A percentile compares a stretch with the other conserved stretches of the same genome.
Conservation (phyloP, 345 rosid genomes). For the Euphorbia pulcherrima region DNA sequence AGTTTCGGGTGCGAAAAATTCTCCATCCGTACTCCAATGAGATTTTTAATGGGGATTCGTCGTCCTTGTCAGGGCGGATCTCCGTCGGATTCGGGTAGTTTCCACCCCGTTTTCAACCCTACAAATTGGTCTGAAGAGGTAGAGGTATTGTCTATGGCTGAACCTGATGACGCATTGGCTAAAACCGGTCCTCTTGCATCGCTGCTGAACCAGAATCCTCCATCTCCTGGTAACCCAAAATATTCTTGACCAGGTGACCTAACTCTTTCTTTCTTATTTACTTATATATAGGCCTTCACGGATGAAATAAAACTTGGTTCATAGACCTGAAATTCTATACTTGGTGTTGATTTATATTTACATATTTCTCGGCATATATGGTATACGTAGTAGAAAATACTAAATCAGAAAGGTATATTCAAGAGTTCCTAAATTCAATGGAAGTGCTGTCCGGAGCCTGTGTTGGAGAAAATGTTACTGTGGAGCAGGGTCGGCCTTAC, state of each 20-base stretch:
- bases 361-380: neutral
- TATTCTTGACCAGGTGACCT: slow-evolving; percentile 49
- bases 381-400: neutral
- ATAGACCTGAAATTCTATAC: neutral
- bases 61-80: too few relatives aligned
- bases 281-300: too few relatives aligned
- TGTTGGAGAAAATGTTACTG: neutral
- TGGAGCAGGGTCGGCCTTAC: too few relatives aligned
- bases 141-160: slow-evolving; percentile 46
- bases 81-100: too few relatives aligned
- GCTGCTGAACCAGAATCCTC: slow-evolving; percentile 58
- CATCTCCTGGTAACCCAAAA: slow-evolving; percentile 77
- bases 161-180: slow-evolving; percentile 40
- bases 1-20: too few relatives aligned
- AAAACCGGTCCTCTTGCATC: slow-evolving; percentile 56
- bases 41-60: too few relatives aligned
- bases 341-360: neutral
- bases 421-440: neutral
- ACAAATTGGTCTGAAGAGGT: slow-evolving; percentile 69
- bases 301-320: neutral
- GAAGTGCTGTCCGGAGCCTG: neutral
- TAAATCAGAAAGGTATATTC: neutral
- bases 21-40: too few relatives aligned
- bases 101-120: too few relatives aligned
- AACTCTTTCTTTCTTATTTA: neutral